Evolutionary conservation across 2,329 filamentous ascomycete species (phyloP).

Genomic region (Zymoseptoria ardabiliae): DNA sequence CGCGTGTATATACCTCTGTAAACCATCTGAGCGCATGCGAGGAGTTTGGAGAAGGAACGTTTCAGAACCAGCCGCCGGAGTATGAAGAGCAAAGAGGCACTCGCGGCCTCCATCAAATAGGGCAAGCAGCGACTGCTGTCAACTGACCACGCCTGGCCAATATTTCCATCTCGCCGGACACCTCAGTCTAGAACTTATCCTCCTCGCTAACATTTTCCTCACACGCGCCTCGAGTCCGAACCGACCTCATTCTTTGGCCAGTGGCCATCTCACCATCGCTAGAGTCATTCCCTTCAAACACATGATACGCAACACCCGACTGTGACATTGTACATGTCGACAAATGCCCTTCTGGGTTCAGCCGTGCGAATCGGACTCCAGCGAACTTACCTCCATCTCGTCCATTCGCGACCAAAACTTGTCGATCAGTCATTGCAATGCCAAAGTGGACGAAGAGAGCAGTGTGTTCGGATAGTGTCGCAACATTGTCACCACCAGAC

Average conservation of each 20-base stretch:
- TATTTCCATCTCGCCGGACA: neutral
- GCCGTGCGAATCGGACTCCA: neutral
- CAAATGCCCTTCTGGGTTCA: neutral
- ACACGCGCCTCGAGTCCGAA: neutral
- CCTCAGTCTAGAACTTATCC: neutral
- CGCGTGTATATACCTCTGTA: constrained; percentile 21
- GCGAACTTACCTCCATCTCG: neutral
- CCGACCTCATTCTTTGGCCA: neutral
- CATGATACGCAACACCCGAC: neutral
- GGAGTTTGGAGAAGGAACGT: neutral
- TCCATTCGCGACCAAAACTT: neutral
- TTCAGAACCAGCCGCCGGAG: neutral
- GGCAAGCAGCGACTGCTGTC: neutral
- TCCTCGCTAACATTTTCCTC: neutral
- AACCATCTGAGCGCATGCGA: constrained; percentile 15
- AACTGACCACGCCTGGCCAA: neutral
- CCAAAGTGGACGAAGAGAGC: constrained; percentile 1
- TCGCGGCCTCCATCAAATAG: neutral
- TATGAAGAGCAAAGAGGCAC: neutral
- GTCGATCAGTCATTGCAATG: neutral
- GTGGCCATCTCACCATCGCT: neutral
- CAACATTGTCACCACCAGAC: neutral
- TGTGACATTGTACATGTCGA: neutral
- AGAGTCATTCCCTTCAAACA: neutral
- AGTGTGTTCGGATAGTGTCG: neutral